Percentiles rank a stretch among this genome's conserved stretches.
phyloP scores from a whole-genome alignment of 179 eudicot species.

The Heliamphora pulchella region DNA sequence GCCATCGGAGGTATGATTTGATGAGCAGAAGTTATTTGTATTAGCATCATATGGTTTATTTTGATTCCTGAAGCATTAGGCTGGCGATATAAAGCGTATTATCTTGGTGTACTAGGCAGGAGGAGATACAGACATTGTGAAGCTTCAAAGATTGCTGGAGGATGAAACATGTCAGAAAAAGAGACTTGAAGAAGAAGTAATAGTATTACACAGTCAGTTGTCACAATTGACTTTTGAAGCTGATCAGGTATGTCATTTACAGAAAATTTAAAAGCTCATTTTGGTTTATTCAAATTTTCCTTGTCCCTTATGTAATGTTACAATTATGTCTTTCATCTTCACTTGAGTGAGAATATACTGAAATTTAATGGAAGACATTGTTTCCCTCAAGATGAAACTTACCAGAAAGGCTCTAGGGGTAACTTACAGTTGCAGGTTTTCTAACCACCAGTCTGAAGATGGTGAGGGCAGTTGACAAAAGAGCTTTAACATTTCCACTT shows the following conservation, averaged over 20 bases:
- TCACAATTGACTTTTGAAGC: conserved; percentile 66
- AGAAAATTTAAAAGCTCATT: conserved; percentile 7
- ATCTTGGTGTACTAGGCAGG: conserved; percentile 52
- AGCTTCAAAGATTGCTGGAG: conserved; percentile 62
- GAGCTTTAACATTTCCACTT: conserved; percentile 1
- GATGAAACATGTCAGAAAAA: conserved; percentile 68
- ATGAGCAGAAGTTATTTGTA: background rate
- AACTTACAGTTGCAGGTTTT: background rate
- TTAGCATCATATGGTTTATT: background rate
- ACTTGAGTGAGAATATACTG: background rate
- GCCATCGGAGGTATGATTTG: conserved; percentile 46
- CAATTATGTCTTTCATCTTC: background rate
- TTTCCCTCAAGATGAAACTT: background rate
- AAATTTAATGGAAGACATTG: background rate
- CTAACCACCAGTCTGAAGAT: background rate
- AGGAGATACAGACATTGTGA: conserved; percentile 49
- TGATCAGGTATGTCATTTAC: conserved; percentile 48
- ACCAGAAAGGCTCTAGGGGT: background rate
- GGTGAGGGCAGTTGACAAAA: background rate
- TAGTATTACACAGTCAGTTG: conserved; percentile 60
- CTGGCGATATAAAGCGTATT: conserved; percentile 16
- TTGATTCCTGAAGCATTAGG: conserved; percentile 3
- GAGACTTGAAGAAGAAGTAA: conserved; percentile 76
- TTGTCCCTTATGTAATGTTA: background rate
- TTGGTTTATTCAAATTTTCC: background rate